These are phyloP conservation scores for Leccinum imitatum DNA, from an alignment of 768 basidiomycete species.

Conservation along the genomic window DNA sequence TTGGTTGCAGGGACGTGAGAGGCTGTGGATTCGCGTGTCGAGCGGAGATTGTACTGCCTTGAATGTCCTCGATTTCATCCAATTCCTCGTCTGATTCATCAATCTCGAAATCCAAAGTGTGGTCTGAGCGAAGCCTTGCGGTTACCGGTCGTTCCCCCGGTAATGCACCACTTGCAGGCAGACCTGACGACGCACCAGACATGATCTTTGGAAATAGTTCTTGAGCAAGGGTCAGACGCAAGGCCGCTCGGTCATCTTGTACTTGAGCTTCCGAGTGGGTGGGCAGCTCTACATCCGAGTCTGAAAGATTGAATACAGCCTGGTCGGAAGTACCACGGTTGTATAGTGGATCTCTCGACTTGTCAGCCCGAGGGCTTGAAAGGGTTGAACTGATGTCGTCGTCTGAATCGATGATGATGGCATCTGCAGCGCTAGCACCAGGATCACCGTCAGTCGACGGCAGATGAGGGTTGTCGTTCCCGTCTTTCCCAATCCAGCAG, in stretches of 20 bases:
- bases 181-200: neutral
- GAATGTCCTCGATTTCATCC: neutral
- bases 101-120: slow-evolving; percentile 11
- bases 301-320: slow-evolving; percentile 4
- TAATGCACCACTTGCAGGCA: neutral
- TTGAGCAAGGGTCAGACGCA: slow-evolving; percentile 2
- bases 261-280: slow-evolving; percentile 2
- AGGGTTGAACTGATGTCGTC: slow-evolving; percentile 9
- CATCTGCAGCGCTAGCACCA: slow-evolving; percentile 17
- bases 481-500: neutral
- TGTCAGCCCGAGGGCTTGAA: neutral
- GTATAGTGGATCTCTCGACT: neutral
- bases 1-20: slow-evolving; percentile 11
- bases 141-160: neutral
- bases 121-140: neutral
- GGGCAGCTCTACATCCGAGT: slow-evolving; percentile 14
- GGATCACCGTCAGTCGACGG: slow-evolving; percentile 2
- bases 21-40: slow-evolving; percentile 1
- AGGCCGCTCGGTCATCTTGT: neutral
- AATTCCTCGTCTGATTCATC: slow-evolving; percentile 1
- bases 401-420: slow-evolving; percentile 25
- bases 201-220: neutral
- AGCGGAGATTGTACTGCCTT: neutral
- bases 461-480: neutral
- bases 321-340: neutral